Conservation (phyloP, 306 rosid species). For the Corylus americana region DNA sequence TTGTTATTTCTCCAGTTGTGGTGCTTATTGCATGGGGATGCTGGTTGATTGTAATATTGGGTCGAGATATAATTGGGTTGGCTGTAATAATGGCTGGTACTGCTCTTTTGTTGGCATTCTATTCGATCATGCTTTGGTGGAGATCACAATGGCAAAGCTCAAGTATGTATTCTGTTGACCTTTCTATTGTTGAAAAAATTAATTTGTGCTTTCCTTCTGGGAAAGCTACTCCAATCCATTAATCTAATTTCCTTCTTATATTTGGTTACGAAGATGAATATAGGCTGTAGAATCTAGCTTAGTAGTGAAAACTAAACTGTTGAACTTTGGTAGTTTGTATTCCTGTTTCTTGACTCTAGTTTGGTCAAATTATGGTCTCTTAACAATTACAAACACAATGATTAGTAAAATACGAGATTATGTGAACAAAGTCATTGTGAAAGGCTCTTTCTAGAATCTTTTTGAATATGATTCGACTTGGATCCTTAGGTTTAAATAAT, state of each 20-base stretch:
- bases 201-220: neutral
- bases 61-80: conserved; percentile 92
- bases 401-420: neutral
- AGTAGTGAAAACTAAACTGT: neutral
- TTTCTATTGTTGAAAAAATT: conserved; percentile 21
- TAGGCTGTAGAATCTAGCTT: neutral
- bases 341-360: neutral
- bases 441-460: neutral
- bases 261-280: neutral
- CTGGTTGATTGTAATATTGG: conserved; percentile 92
- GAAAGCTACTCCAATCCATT: neutral
- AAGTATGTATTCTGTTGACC: conserved; percentile 62
- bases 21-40: conserved; percentile 88
- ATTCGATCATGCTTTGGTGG: conserved; percentile 99
- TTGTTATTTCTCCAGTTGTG: conserved; percentile 86
- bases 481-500: neutral
- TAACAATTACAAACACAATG: neutral
- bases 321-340: neutral
- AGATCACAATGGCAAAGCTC: conserved; percentile 99
- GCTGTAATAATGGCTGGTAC: conserved; percentile 99
- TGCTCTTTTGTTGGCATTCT: conserved; percentile 93
- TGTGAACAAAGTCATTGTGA: neutral
- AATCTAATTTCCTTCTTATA: neutral
- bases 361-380: neutral
- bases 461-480: conserved; percentile 1